Conservation (phyloP, 2,329 filamentous ascomycete genomes). For the Monosporascus sp. region DNA sequence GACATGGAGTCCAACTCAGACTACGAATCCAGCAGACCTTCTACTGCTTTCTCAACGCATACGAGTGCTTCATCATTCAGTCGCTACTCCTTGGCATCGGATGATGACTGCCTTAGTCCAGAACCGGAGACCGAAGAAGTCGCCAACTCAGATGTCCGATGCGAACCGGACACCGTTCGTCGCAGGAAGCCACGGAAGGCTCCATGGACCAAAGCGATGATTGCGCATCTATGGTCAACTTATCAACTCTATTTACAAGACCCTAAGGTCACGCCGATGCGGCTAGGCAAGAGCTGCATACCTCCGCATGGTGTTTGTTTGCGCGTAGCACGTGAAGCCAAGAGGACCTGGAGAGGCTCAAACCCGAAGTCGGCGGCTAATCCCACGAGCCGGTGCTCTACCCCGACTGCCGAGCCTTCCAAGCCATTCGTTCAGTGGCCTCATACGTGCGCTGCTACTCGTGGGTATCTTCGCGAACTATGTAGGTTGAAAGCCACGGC, state of each 20-base stretch:
- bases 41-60: conserved; percentile 53
- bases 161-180: conserved; percentile 1
- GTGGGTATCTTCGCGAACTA: conserved; percentile 56
- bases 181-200: conserved; percentile 40
- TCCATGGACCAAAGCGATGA: conserved; percentile 61
- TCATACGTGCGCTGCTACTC: conserved; percentile 57
- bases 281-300: conserved; percentile 56
- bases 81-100: conserved; percentile 49
- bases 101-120: conserved; percentile 51
- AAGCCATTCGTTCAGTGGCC: conserved; percentile 56
- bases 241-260: conserved; percentile 62
- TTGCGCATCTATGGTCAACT: conserved; percentile 59
- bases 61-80: conserved; percentile 54
- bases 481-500: conserved; percentile 50
- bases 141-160: conserved; percentile 8
- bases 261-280: conserved; percentile 61
- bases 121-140: conserved; percentile 35
- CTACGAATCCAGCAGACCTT: conserved; percentile 54
- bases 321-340: conserved; percentile 61
- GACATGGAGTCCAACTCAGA: conserved; percentile 50
- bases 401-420: conserved; percentile 44
- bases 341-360: conserved; percentile 60
- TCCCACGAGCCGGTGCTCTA: conserved; percentile 47
- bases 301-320: conserved; percentile 60
- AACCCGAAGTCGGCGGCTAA: conserved; percentile 32